A percentile compares a stretch with the other conserved stretches of the same genome.
phyloP scores from a whole-genome alignment of 2,329 filamentous ascomycete genomes.

The Neodidymelliopsis sp. region DNA sequence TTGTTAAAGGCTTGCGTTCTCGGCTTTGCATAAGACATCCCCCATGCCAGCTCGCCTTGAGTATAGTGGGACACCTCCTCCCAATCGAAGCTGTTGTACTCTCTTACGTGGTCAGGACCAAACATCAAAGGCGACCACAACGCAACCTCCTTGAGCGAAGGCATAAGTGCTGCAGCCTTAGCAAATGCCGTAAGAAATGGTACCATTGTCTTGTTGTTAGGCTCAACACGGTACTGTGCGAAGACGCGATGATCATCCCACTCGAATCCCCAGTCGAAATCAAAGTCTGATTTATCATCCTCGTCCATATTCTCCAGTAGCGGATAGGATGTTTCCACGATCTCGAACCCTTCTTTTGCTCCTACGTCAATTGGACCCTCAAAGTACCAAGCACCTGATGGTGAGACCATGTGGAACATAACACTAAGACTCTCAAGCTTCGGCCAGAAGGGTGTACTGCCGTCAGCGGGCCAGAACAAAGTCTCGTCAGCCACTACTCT shows the following conservation, averaged over 20 bases:
- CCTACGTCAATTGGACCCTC: slow-evolving; percentile 24
- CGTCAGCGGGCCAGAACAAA: slow-evolving; percentile 26
- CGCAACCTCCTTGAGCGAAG: slow-evolving; percentile 14
- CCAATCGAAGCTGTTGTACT: slow-evolving; percentile 1
- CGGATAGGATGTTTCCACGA: slow-evolving; percentile 18
- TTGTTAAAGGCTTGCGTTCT: slow-evolving; percentile 1
- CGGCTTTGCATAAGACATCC: slow-evolving; percentile 8
- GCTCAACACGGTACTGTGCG: slow-evolving; percentile 17
- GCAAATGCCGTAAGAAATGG: slow-evolving; percentile 29
- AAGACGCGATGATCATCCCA: background rate
- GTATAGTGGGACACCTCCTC: slow-evolving; percentile 4
- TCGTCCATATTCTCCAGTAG: slow-evolving; percentile 15
- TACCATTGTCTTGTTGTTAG: slow-evolving; percentile 16
- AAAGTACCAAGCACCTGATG: slow-evolving; percentile 32
- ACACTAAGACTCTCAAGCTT: slow-evolving; percentile 22
- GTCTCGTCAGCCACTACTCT: slow-evolving; percentile 23
- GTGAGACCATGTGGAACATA: slow-evolving; percentile 23
- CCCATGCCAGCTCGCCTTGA: slow-evolving; percentile 15
- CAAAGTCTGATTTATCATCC: background rate
- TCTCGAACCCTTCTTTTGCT: slow-evolving; percentile 5
- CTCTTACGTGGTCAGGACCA: background rate
- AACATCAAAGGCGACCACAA: slow-evolving; percentile 23
- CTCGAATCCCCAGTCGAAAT: slow-evolving; percentile 2
- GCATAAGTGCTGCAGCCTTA: slow-evolving; percentile 28
- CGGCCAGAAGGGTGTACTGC: slow-evolving; percentile 19